Base-by-base conservation (phyloP, 768 basidiomycete genomes). In the Russula abietina region DNA sequence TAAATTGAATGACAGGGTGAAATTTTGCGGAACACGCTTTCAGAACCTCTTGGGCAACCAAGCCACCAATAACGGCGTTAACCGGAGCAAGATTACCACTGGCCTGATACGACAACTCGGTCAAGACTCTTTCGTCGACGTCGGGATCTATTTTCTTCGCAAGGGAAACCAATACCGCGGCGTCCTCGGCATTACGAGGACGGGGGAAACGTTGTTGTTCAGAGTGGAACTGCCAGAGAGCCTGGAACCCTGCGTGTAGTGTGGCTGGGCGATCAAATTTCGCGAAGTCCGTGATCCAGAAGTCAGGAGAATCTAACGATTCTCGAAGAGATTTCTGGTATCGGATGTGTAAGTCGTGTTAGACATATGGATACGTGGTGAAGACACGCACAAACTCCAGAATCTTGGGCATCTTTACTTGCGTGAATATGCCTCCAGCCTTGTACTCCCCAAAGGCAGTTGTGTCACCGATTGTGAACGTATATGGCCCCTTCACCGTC, bases 361-460 rank as follows among this genome's bases (percentile, higher is more conserved):
- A 19, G 12, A n/a, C 28, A 61, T 32, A 52, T 38, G 41, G 32
- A 61, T 28, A 53, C 39, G 43, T 67, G 16, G 41, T 19, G 28
- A 3, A 8, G 12, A 19, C 17, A 81, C 93, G 71, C 69, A 98
- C 96, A 70, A 98, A 99, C 72, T 93, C 85, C 54, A 98, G 77
- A 55, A 93, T 81, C 77, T 96, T 98, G 11, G 97, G 97, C 93
- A 98, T 96, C 78, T 98, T 99, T 66, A 98, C 94, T 74, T 99
- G 97, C 8, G 91, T 93, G 73, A 98, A 99, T 65, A 95, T 89
- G 41, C 97, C 97, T 28, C 96, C 97, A 32, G 83, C 72, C 68
- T 86, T 83, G 76, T 98, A 98, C 50, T 83, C 79, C 30, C 86
- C 80, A 12, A 97, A 72, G 39, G 80, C 80, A 33, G 86, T 83